These are phyloP conservation scores for Cornus florida DNA, from an alignment of 148 eudicot genomes.

Conservation along the genomic window DNA sequence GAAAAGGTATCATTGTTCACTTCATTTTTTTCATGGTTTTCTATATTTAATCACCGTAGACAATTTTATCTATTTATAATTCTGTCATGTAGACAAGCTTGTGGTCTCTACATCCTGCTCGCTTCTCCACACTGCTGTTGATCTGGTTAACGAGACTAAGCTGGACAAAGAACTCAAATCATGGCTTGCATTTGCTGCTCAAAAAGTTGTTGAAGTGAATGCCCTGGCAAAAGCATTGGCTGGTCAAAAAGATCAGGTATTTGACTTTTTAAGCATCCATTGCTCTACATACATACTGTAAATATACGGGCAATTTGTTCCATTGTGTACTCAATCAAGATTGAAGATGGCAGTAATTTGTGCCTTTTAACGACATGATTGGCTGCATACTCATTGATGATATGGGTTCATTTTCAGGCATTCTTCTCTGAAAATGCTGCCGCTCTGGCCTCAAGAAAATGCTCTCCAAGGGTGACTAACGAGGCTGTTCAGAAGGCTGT, in stretches of 20 bases:
- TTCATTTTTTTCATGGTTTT: not conserved
- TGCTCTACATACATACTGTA: not conserved
- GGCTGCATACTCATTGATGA: not conserved
- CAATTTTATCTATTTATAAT: not conserved
- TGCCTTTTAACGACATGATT: not conserved
- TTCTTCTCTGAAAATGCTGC: slow-evolving; percentile 88
- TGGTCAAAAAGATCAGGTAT: slow-evolving; percentile 88
- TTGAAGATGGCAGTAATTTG: not conserved
- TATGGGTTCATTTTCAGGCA: slow-evolving; percentile 44
- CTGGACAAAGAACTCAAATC: slow-evolving; percentile 84
- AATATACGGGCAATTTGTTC: too few species aligned
- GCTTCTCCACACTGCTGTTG: slow-evolving; percentile 95
- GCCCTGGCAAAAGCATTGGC: slow-evolving; percentile 91
- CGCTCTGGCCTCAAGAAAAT: slow-evolving; percentile 83
- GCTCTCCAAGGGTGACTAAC: slow-evolving; percentile 88
- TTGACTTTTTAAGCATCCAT: not conserved
- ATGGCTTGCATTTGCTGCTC: slow-evolving; percentile 98
- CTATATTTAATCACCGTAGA: not conserved
- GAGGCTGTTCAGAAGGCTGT: slow-evolving; percentile 94
- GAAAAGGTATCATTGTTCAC: slow-evolving; percentile 53
- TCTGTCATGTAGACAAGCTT: slow-evolving; percentile 65
- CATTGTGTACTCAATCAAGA: not conserved
- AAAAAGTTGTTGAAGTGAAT: slow-evolving; percentile 83
- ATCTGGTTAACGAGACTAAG: slow-evolving; percentile 87
- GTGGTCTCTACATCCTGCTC: slow-evolving; percentile 97